Evolutionary conservation across 371 early-diverging fungal genomes (phyloP).

Genomic region (Lichtheimia corymbifera): DNA sequence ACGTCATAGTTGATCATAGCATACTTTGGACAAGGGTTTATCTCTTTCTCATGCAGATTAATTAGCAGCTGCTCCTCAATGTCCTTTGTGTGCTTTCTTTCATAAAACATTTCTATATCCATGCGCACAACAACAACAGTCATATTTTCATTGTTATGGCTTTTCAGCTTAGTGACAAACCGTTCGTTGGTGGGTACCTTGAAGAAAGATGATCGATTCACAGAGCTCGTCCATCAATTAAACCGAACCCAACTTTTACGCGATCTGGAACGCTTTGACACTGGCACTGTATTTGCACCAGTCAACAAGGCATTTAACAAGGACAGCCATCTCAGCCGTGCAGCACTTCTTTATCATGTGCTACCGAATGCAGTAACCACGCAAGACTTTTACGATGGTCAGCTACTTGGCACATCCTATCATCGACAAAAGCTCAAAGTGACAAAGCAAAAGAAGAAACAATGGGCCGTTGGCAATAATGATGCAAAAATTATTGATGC

Average conservation of each 20-base stretch:
- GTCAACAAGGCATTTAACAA: constrained; percentile 52
- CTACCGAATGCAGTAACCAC: constrained; percentile 26
- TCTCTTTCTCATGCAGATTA: too few relatives aligned
- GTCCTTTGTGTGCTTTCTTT: too few relatives aligned
- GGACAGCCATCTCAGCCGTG: constrained; percentile 27
- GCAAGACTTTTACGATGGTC: constrained; percentile 36
- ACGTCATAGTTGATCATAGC: too few relatives aligned
- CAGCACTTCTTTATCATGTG: constrained; percentile 47
- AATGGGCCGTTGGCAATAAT: constrained; percentile 22
- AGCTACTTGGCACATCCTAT: constrained; percentile 46
- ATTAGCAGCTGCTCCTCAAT: too few relatives aligned
- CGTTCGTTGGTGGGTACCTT: constrained; percentile 7
- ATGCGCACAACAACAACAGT: too few relatives aligned
- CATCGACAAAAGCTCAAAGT: constrained; percentile 34
- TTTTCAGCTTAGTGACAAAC: too few relatives aligned
- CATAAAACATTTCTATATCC: too few relatives aligned
- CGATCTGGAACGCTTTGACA: constrained; percentile 24
- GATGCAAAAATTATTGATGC: constrained; percentile 30
- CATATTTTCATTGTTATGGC: too few relatives aligned
- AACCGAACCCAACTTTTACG: constrained; percentile 19
- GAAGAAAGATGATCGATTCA: constrained; percentile 28
- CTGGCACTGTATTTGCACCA: constrained; percentile 58
- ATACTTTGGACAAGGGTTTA: too few relatives aligned
- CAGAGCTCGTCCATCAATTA: constrained; percentile 27
- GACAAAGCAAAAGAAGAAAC: constrained; percentile 17